Percentiles rank a stretch among this genome's conserved stretches.
Conservation (phyloP, 2,329 filamentous ascomycete species). For the Phyllachora maydis region DNA sequence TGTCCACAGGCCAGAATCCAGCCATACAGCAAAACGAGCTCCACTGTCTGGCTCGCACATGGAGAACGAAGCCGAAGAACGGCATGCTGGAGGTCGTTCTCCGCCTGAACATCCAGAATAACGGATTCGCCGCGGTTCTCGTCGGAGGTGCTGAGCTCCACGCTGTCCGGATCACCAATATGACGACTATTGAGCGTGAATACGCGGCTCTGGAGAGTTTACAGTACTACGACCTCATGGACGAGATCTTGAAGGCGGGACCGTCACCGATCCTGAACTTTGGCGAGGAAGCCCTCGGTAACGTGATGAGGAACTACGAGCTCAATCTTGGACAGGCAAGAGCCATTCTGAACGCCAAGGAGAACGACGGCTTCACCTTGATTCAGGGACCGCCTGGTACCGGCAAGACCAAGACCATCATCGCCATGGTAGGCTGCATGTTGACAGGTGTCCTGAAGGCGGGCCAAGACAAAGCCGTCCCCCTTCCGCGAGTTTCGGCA, state of each 20-base stretch:
- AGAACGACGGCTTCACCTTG: conserved; percentile 92
- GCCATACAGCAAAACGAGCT: conserved; percentile 42
- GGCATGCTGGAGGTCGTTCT: conserved; percentile 69
- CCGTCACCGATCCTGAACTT: conserved; percentile 79
- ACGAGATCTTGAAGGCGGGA: conserved; percentile 68
- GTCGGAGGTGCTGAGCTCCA: conserved; percentile 49
- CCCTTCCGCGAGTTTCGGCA: conserved; percentile 18
- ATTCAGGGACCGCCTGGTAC: conserved; percentile 93
- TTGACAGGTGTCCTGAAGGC: conserved; percentile 34
- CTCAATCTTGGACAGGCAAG: conserved; percentile 80
- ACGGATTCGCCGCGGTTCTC: conserved; percentile 40
- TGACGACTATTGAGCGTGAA: conserved; percentile 88
- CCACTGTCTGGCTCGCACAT: conserved; percentile 75
- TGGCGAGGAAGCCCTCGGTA: conserved; percentile 47
- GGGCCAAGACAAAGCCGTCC: conserved; percentile 17
- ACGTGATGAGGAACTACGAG: conserved; percentile 54
- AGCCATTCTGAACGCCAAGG: conserved; percentile 76
- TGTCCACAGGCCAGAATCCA: conserved; percentile 57
- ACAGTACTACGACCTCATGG: conserved; percentile 89
- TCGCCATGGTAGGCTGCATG: conserved; percentile 83
- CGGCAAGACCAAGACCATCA: conserved; percentile 95
- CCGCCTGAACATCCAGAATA: conserved; percentile 49
- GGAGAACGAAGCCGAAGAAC: conserved; percentile 62
- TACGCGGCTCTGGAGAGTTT: conserved; percentile 80
- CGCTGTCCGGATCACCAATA: conserved; percentile 71